Percentiles rank a stretch among this genome's conserved stretches.
phyloP scores from a whole-genome alignment of 257 asterid species.

The Pogostemon cablin region DNA sequence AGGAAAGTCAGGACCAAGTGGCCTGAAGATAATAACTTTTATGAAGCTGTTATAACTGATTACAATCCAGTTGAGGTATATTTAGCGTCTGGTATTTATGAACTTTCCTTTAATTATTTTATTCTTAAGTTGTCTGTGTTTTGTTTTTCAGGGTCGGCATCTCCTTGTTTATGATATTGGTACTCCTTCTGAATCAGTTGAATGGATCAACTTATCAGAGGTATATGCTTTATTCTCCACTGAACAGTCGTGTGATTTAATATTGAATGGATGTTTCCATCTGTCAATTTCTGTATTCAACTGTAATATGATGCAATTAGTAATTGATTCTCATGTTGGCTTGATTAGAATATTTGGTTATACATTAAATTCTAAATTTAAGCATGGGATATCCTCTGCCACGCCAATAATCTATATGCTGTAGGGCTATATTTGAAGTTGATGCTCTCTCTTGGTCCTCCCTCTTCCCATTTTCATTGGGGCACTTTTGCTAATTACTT shows the following conservation, averaged over 20 bases:
- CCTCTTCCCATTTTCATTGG: background rate
- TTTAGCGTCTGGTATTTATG: slow-evolving; percentile 25
- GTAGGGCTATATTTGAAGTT: background rate
- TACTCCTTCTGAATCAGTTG: slow-evolving; percentile 63
- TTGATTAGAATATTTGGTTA: background rate
- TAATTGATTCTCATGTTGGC: slow-evolving; percentile 13
- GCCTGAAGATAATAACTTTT: slow-evolving; percentile 85
- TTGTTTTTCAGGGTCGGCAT: slow-evolving; percentile 64
- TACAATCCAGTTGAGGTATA: slow-evolving; percentile 59
- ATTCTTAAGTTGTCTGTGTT: slow-evolving; percentile 27
- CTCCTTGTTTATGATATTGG: slow-evolving; percentile 65
- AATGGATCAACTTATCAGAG: slow-evolving; percentile 86
- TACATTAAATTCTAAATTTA: background rate
- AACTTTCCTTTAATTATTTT: slow-evolving; percentile 27
- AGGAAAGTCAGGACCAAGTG: slow-evolving; percentile 73
- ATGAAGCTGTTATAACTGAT: slow-evolving; percentile 71
- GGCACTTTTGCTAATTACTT: background rate
- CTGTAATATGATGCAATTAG: background rate
- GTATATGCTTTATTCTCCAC: slow-evolving; percentile 40
- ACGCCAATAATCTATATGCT: background rate
- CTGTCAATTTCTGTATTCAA: background rate
- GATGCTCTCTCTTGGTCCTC: background rate
- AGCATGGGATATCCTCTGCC: background rate
- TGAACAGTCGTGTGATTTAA: slow-evolving; percentile 8
- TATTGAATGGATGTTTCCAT: slow-evolving; percentile 11